Conservation (phyloP, 306 rosid species). For the Delonix regia region DNA sequence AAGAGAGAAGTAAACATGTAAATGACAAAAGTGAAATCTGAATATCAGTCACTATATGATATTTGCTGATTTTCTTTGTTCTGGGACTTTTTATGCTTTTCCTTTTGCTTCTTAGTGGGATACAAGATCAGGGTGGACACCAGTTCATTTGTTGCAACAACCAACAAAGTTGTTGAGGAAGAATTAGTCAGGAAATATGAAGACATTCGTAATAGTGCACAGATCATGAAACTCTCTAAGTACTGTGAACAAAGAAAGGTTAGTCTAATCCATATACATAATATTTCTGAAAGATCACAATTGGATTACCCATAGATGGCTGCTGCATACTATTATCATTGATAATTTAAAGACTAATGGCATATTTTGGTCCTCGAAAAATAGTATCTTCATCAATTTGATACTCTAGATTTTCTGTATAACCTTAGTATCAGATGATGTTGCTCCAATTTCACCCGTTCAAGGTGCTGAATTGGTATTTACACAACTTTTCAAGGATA, state of each 20-base stretch:
- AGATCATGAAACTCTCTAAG: conserved; percentile 37
- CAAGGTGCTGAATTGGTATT: not conserved
- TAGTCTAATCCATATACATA: conserved; percentile 29
- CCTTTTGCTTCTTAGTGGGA: conserved; percentile 57
- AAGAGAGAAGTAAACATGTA: not conserved
- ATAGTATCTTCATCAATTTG: not conserved
- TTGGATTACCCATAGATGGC: not conserved
- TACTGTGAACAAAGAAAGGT: conserved; percentile 53
- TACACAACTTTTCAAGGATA: not conserved
- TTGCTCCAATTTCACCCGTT: not conserved
- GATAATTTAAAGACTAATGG: not conserved
- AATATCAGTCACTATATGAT: not conserved
- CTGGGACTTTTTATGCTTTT: not conserved
- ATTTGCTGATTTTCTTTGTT: conserved; percentile 13
- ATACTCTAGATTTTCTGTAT: not conserved
- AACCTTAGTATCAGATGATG: not conserved
- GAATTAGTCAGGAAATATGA: conserved; percentile 41
- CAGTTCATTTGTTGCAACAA: conserved; percentile 48
- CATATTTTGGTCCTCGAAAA: not conserved
- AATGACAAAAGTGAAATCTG: not conserved
- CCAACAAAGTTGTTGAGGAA: conserved; percentile 46
- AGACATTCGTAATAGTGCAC: conserved; percentile 40
- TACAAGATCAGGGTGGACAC: conserved; percentile 58
- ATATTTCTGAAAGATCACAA: not conserved
- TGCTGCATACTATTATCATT: not conserved